Percentiles rank a stretch among this genome's conserved stretches.
These are phyloP conservation scores for Teratosphaeria destructans DNA, from an alignment of 2,329 filamentous ascomycete genomes.

Conservation along the genomic window DNA sequence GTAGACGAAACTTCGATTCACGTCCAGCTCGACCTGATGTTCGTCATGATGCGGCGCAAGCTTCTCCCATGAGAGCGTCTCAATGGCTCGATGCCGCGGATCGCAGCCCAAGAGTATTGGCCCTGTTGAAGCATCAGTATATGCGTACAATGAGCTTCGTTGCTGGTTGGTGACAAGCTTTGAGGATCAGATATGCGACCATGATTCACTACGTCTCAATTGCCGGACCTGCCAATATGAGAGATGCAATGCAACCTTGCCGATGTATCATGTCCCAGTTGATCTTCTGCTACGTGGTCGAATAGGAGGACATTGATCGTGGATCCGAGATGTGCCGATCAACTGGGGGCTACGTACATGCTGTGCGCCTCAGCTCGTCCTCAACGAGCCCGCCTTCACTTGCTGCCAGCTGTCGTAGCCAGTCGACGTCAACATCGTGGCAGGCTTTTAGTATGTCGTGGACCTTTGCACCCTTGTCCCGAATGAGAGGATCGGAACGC, in stretches of 20 bases:
- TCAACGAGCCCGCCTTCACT: constrained; percentile 35
- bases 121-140: constrained; percentile 38
- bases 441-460: constrained; percentile 33
- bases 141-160: neutral
- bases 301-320: neutral
- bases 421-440: constrained; percentile 27
- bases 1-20: constrained; percentile 93
- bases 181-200: neutral
- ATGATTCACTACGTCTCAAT: too few species aligned
- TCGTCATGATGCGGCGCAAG: constrained; percentile 75
- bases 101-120: constrained; percentile 44
- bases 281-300: neutral
- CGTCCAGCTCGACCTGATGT: constrained; percentile 82
- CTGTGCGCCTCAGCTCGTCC: constrained; percentile 53
- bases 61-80: constrained; percentile 42
- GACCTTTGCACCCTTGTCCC: constrained; percentile 18
- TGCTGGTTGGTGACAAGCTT: neutral
- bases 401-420: constrained; percentile 34
- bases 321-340: neutral
- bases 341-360: constrained; percentile 51
- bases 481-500: constrained; percentile 12
- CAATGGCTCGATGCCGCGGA: constrained; percentile 9
- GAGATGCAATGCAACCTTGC: too few species aligned
- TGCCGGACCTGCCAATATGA: too few species aligned
- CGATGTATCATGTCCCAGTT: too few species aligned